phyloP scores from a whole-genome alignment of 257 asterid species.

The Scutellaria barbata region DNA sequence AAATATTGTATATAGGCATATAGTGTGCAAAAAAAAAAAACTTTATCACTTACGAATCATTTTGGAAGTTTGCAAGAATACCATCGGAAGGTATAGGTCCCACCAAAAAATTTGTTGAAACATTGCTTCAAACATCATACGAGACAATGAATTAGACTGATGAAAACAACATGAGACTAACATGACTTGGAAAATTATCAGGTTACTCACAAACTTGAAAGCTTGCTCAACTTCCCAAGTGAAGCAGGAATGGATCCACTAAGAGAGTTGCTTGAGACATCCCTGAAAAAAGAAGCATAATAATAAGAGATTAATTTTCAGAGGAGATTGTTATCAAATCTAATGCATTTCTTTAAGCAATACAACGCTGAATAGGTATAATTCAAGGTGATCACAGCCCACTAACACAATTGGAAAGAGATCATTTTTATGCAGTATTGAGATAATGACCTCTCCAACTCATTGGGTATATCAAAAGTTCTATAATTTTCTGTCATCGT shows the following conservation, averaged over 20 bases:
- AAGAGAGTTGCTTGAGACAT: constrained; percentile 86
- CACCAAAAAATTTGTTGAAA: constrained; percentile 80
- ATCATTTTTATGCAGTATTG: constrained; percentile 14
- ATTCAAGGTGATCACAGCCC: constrained; percentile 18
- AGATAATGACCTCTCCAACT: constrained; percentile 5
- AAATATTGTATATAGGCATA: neutral
- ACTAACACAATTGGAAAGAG: constrained; percentile 13
- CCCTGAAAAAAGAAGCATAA: constrained; percentile 55
- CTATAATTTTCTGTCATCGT: neutral
- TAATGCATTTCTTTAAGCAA: constrained; percentile 24
- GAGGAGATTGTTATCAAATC: constrained; percentile 26
- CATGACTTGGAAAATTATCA: constrained; percentile 17
- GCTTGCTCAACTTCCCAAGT: constrained; percentile 74
- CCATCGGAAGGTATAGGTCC: constrained; percentile 84
- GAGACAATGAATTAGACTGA: constrained; percentile 33
- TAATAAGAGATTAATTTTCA: constrained; percentile 28
- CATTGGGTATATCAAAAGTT: constrained; percentile 14
- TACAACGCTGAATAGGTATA: constrained; percentile 23
- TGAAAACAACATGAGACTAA: constrained; percentile 29
- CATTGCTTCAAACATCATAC: constrained; percentile 62
- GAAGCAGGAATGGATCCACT: constrained; percentile 83
- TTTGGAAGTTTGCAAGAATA: constrained; percentile 60
- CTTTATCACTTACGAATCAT: constrained; percentile 63
- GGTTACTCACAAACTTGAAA: constrained; percentile 63
- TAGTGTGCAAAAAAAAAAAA: constrained; percentile 10